These are phyloP conservation scores for Thraustochytrium striatum DNA, from an alignment of 352 stramenopile genomes.

Conservation along the genomic window DNA sequence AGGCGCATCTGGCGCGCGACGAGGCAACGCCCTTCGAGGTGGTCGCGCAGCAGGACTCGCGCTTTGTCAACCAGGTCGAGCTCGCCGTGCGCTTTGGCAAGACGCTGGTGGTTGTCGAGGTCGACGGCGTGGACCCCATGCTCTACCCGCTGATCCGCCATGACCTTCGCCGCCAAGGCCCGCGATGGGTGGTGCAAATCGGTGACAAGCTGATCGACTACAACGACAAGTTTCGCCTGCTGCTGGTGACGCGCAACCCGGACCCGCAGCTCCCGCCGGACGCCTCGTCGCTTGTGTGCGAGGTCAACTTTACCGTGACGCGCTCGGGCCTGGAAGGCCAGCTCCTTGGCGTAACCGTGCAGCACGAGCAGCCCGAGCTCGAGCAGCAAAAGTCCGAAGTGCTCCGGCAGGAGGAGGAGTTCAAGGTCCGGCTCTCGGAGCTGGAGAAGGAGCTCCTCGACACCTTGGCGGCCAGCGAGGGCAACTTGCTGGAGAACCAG, in stretches of 20 bases:
- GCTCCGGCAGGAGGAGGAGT: slow-evolving; percentile 83
- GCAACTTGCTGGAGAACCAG: slow-evolving; percentile 90
- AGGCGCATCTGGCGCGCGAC: slow-evolving; percentile 71
- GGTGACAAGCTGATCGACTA: slow-evolving; percentile 89
- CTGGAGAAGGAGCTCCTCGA: slow-evolving; percentile 89
- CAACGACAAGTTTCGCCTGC: slow-evolving; percentile 87
- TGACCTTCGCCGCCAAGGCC: slow-evolving; percentile 80
- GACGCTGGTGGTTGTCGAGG: slow-evolving; percentile 84
- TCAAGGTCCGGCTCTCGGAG: slow-evolving; percentile 83
- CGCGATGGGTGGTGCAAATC: slow-evolving; percentile 79
- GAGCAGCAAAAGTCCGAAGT: slow-evolving; percentile 86
- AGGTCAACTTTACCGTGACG: slow-evolving; percentile 92
- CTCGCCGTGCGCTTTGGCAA: slow-evolving; percentile 92
- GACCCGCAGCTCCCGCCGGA: slow-evolving; percentile 77
- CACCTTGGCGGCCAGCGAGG: slow-evolving; percentile 81
- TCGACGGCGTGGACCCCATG: slow-evolving; percentile 82
- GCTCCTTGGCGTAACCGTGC: slow-evolving; percentile 83
- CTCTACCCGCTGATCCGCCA: slow-evolving; percentile 83
- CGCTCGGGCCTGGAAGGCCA: slow-evolving; percentile 85
- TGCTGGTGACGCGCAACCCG: slow-evolving; percentile 82
- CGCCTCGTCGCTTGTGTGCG: slow-evolving; percentile 76
- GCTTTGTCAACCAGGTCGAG: slow-evolving; percentile 84
- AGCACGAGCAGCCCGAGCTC: slow-evolving; percentile 86
- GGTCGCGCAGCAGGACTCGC: slow-evolving; percentile 72
- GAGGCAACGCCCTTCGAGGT: slow-evolving; percentile 67